A percentile compares a stretch with the other conserved stretches of the same genome.
Conservation (phyloP, 78 protist species). For the Bodo saltans region DNA sequence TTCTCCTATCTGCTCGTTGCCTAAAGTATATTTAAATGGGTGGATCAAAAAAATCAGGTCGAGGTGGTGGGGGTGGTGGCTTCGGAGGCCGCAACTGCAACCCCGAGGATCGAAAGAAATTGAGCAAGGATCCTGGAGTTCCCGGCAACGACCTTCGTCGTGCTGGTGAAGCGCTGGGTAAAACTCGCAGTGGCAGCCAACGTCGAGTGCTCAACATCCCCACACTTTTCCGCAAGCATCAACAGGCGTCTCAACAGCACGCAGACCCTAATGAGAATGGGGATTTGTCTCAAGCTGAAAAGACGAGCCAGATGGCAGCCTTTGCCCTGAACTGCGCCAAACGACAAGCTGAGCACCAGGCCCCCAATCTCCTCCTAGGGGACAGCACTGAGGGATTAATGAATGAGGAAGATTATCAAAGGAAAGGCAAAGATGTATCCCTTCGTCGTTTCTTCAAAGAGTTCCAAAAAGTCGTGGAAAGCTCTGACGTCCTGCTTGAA, state of each 20-base stretch:
- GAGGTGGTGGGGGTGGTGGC: not conserved
- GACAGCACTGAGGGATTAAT: not conserved
- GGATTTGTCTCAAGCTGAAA: not conserved
- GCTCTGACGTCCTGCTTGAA: slow-evolving; percentile 86
- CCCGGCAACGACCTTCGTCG: not conserved
- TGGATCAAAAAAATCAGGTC: not conserved
- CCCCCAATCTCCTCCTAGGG: not conserved
- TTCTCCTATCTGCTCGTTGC: too few species aligned
- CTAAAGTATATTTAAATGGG: too few species aligned
- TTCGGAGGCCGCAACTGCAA: not conserved
- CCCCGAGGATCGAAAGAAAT: not conserved
- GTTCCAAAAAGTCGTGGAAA: slow-evolving; percentile 77
- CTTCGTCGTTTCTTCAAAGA: slow-evolving; percentile 74
- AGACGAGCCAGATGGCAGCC: not conserved
- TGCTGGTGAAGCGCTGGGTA: not conserved
- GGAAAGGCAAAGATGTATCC: slow-evolving; percentile 58
- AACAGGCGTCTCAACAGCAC: too few species aligned
- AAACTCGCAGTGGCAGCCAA: too few species aligned
- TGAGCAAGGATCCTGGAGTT: not conserved
- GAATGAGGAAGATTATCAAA: too few species aligned
- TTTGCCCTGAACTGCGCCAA: not conserved
- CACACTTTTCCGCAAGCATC: not conserved
- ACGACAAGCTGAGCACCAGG: not conserved
- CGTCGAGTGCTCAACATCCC: not conserved
- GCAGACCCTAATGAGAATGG: too few species aligned